phyloP scores from a whole-genome alignment of 306 rosid species.

The Cucumis melo region DNA sequence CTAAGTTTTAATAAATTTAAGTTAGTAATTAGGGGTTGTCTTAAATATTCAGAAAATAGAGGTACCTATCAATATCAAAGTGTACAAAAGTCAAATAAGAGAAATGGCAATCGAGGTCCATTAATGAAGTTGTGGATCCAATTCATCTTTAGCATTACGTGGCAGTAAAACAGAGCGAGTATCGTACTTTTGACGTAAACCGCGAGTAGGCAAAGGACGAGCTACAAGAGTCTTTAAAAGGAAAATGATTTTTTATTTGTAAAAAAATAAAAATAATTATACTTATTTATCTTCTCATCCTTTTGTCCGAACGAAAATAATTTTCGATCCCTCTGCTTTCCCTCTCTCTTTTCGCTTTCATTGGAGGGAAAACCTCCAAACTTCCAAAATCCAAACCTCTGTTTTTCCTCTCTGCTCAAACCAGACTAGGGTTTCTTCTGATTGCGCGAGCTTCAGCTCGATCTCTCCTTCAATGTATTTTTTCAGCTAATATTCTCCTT shows the following conservation, averaged over 20 bases:
- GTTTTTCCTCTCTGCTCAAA: constrained; percentile 12
- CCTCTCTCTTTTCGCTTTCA: constrained; percentile 74
- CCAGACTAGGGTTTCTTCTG: constrained; percentile 40
- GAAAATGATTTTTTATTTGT: neutral
- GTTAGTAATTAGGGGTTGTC: neutral
- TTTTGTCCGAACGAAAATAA: constrained; percentile 26
- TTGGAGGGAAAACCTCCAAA: constrained; percentile 72
- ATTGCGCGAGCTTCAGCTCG: constrained; percentile 2
- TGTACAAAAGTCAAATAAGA: neutral
- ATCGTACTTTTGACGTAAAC: neutral
- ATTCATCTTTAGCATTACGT: neutral
- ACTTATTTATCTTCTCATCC: constrained; percentile 17
- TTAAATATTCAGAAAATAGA: neutral
- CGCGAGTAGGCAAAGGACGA: constrained; percentile 8
- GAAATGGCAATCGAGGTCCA: neutral
- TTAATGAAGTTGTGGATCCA: neutral
- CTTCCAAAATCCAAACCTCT: constrained; percentile 17
- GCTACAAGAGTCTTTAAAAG: constrained; percentile 1
- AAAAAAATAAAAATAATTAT: neutral
- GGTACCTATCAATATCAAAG: neutral
- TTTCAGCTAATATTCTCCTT: neutral
- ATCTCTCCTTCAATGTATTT: neutral
- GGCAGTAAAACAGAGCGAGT: neutral
- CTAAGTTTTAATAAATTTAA: neutral
- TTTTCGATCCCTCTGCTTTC: constrained; percentile 38